Evolutionary conservation across 2,329 filamentous ascomycete species (phyloP), one percentile per base, ranked within the genome.

Genomic region (Botrytis squamosa): DNA sequence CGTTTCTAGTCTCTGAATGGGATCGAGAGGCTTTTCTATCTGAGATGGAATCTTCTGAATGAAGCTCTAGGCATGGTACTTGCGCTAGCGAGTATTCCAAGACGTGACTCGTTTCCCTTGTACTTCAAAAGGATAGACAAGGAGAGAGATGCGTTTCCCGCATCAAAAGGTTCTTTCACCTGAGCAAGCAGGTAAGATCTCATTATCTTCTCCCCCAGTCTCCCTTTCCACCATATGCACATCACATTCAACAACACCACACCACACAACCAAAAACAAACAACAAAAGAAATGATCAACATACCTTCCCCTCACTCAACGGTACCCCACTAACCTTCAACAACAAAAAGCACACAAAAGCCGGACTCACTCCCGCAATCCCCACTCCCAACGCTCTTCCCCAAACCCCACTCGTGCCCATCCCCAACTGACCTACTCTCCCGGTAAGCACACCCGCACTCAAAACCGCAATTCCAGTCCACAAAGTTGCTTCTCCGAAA

Each of bases 401-500:
- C 25, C 80, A 79, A 25, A 82, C 55, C 33, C 83, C 63, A 14
- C 84, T 83, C 55, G 91, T 78, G 0, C 89, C 89, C 78, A 92
- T 85, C 0, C 87, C 89, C 2, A 84, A 78, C 80, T 89, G 88
- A 2, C 88, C 87, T 0, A 87, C 85, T n/a, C 81, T 82, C 22
- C 84, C 83, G 1, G 87, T 81, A 67, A 93, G 82, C 1, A 89
- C 83, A 1, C 90, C 89, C 0, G 86, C 88, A 0, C 88, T 86
- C 0, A 85, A 82, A 8, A 88, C 87, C 0, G 90, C 89, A 74
- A 93, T 87, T 1, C 91, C 91, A 0, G 87, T 89, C 91, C 90
- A 93, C 46, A 93, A 83, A 18, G 88, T 90, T 42, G 85, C 86
- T 81, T 93, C 91, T n/a, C 91, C 91, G 80, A 93, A 91, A 83